phyloP scores from a whole-genome alignment of 176 grass and related monocot genomes.

The Carex myosuroides region DNA sequence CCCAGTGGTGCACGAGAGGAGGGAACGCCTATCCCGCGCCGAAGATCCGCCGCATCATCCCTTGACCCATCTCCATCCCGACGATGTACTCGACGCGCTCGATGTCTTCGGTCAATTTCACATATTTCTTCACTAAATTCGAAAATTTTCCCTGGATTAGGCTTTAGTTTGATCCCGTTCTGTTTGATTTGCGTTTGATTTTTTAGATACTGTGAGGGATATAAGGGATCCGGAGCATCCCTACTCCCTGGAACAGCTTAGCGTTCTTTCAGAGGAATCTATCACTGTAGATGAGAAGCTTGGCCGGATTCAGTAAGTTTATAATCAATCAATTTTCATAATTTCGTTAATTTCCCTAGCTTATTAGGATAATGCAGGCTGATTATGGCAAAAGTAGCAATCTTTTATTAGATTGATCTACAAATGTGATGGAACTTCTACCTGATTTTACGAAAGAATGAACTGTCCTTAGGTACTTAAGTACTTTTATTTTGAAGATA shows the following conservation, averaged over 20 bases:
- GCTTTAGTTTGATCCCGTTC: background rate
- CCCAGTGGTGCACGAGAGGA: constrained; percentile 81
- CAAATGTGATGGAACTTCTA: background rate
- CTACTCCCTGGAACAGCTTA: constrained; percentile 99
- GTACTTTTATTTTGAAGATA: background rate
- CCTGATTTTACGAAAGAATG: background rate
- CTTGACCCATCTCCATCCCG: constrained; percentile 28
- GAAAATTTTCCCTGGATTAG: background rate
- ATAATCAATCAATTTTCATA: background rate
- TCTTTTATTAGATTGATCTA: background rate
- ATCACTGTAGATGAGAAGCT: constrained; percentile 87
- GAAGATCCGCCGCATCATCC: constrained; percentile 28
- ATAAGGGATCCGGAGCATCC: constrained; percentile 99
- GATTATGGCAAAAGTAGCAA: background rate
- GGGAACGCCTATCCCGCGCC: constrained; percentile 40
- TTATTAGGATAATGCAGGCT: background rate
- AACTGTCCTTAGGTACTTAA: background rate
- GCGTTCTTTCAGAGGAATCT: constrained; percentile 91
- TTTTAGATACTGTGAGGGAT: constrained; percentile 77
- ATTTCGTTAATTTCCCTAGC: background rate
- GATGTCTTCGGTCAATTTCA: constrained; percentile 58
- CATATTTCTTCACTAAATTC: background rate
- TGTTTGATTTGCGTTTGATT: background rate
- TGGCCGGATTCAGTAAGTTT: constrained; percentile 72
- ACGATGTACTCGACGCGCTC: constrained; percentile 51